Percentiles rank a stretch among this genome's conserved stretches.
Evolutionary conservation across 352 stramenopile genomes (phyloP).

Genomic region (Phytopythium montanum): DNA sequence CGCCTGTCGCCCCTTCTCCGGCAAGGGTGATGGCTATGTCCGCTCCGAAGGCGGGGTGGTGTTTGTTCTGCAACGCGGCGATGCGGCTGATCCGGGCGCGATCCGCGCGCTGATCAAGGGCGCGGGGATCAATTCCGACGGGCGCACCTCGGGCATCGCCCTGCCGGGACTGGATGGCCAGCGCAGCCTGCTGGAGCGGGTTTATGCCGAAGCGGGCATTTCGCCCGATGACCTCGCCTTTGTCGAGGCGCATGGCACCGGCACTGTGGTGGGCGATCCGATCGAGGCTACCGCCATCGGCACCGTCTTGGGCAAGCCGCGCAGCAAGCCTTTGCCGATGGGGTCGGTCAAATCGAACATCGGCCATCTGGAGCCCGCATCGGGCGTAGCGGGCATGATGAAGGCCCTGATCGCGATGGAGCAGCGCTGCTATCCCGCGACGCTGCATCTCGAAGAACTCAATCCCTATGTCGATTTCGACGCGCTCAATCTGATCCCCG

Average conservation of each 20-base stretch:
- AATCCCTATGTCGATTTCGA: constrained; percentile 8
- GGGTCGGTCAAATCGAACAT: constrained; percentile 7
- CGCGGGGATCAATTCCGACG: constrained; percentile 6
- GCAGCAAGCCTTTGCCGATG: constrained; percentile 7
- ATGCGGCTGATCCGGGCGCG: constrained; percentile 6
- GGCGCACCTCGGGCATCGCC: constrained; percentile 5
- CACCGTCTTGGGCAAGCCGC: constrained; percentile 6
- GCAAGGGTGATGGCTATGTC: constrained; percentile 7
- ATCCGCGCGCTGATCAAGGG: constrained; percentile 6
- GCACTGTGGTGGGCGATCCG: constrained; percentile 6
- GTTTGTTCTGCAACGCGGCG: constrained; percentile 7
- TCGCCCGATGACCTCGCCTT: constrained; percentile 6
- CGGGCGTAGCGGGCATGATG: constrained; percentile 6
- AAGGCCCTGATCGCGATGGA: constrained; percentile 7
- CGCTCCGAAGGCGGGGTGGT: constrained; percentile 6
- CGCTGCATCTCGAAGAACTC: constrained; percentile 7
- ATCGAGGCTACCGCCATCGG: constrained; percentile 6
- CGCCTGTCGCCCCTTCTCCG: constrained; percentile 6
- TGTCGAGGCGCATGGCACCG: constrained; percentile 6
- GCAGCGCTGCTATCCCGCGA: constrained; percentile 6
- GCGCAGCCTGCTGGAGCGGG: constrained; percentile 5
- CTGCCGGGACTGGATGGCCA: constrained; percentile 6
- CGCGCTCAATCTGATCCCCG: constrained; percentile 6
- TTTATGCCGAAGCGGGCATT: constrained; percentile 7
- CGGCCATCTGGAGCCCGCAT: constrained; percentile 6